Conservation (phyloP, 495 filamentous ascomycete species). For the Neurospora intermedia region DNA sequence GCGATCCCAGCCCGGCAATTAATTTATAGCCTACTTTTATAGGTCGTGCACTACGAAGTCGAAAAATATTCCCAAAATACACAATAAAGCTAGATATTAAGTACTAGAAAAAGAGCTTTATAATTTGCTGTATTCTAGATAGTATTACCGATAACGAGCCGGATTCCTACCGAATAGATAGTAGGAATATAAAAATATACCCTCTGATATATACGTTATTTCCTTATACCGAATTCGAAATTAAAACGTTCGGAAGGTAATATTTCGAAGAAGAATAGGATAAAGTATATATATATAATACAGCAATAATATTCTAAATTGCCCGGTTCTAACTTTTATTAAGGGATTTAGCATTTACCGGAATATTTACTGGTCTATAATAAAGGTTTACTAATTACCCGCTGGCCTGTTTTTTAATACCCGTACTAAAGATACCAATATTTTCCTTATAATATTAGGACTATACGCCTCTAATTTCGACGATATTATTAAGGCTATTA, state of each 20-base stretch:
- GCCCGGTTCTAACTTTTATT: not conserved
- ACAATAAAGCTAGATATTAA: not conserved
- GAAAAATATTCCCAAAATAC: not conserved
- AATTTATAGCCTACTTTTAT: too few relatives aligned
- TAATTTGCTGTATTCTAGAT: not conserved
- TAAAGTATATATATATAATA: not conserved
- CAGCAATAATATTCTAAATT: not conserved
- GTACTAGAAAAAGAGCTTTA: not conserved
- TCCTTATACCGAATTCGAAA: not conserved
- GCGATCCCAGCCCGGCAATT: too few relatives aligned
- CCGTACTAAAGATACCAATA: not conserved
- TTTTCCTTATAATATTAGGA: not conserved
- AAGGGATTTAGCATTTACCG: not conserved
- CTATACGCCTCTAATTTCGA: not conserved
- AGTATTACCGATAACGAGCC: not conserved
- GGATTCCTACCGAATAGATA: not conserved
- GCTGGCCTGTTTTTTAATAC: not conserved
- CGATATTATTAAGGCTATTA: not conserved
- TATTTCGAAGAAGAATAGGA: not conserved
- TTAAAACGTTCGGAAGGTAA: not conserved
- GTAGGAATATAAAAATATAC: not conserved
- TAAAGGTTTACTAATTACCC: not conserved
- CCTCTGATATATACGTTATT: not conserved
- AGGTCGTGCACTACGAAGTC: not conserved
- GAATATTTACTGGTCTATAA: not conserved